Conservation (phyloP, 1,139 yeast genomes). For the Yarrowia galli region DNA sequence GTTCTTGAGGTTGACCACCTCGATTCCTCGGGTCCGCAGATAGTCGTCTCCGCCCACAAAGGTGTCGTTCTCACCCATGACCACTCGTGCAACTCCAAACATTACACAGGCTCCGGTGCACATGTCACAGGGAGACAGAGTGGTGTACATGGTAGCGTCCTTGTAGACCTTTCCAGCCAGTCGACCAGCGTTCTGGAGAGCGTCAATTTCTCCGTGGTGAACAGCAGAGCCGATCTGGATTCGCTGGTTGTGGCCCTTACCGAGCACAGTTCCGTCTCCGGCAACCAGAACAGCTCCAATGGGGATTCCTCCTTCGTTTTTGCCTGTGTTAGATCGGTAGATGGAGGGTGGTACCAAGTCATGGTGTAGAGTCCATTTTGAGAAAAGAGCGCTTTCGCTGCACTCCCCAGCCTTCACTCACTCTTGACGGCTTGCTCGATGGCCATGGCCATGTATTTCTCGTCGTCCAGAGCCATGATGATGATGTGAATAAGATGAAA, state of each 20-base stretch:
- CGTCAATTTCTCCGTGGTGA: conserved; percentile 88
- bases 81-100: conserved; percentile 86
- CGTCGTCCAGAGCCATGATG: conserved; percentile 41
- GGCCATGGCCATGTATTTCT: conserved; percentile 49
- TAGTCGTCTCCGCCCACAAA: conserved; percentile 81
- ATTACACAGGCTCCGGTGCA: conserved; percentile 91
- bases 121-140: conserved; percentile 93
- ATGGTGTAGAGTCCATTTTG: no score
- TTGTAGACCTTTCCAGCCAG: conserved; percentile 69
- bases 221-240: conserved; percentile 78
- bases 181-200: conserved; percentile 90
- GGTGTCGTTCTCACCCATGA: conserved; percentile 84
- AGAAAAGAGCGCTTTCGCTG: neutral
- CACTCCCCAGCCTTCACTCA: conserved; percentile 39
- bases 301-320: conserved; percentile 89
- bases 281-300: conserved; percentile 78
- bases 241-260: conserved; percentile 88
- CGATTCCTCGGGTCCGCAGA: conserved; percentile 70
- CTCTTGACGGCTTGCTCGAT: conserved; percentile 50
- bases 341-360: neutral
- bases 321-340: conserved; percentile 53
- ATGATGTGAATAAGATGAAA: conserved; percentile 9
- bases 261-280: conserved; percentile 79
- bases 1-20: conserved; percentile 71
- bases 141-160: conserved; percentile 73